Conservation (phyloP, 495 filamentous ascomycete genomes). For the Penicillium nucicola region DNA sequence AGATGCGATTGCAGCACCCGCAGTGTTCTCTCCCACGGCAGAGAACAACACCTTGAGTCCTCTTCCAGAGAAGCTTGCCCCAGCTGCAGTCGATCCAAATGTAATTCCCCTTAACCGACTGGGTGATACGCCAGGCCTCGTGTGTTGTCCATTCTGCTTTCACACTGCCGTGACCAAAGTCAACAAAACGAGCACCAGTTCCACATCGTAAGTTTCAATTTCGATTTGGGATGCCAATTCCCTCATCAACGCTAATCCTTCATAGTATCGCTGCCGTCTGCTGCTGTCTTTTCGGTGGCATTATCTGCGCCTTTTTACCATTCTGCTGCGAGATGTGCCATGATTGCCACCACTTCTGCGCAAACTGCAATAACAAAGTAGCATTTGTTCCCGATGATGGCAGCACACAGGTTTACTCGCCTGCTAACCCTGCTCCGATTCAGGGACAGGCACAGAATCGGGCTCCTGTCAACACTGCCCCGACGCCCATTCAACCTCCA, state of each 20-base stretch:
- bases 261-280: conserved; percentile 10
- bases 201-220: conserved; percentile 9
- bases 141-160: conserved; percentile 15
- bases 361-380: conserved; percentile 6
- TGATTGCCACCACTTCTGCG: conserved; percentile 15
- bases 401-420: conserved; percentile 2
- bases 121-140: conserved; percentile 5
- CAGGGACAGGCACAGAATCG: not conserved
- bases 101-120: conserved; percentile 1
- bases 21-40: not conserved
- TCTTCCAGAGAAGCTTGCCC: conserved; percentile 5
- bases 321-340: conserved; percentile 19
- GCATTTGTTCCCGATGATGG: conserved; percentile 12
- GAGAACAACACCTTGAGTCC: not conserved
- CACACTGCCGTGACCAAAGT: conserved; percentile 8
- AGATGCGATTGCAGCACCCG: conserved; percentile 1
- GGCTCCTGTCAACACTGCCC: conserved; percentile 1
- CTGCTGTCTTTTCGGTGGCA: conserved; percentile 18
- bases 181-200: conserved; percentile 11
- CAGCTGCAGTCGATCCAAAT: not conserved
- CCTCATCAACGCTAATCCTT: not conserved
- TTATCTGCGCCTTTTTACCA: conserved; percentile 13
- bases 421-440: not conserved
- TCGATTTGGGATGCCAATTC: not conserved
- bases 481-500: conserved; percentile 2